phyloP scores from a whole-genome alignment of 768 basidiomycete species.

The Leccinellum rugosiceps region DNA sequence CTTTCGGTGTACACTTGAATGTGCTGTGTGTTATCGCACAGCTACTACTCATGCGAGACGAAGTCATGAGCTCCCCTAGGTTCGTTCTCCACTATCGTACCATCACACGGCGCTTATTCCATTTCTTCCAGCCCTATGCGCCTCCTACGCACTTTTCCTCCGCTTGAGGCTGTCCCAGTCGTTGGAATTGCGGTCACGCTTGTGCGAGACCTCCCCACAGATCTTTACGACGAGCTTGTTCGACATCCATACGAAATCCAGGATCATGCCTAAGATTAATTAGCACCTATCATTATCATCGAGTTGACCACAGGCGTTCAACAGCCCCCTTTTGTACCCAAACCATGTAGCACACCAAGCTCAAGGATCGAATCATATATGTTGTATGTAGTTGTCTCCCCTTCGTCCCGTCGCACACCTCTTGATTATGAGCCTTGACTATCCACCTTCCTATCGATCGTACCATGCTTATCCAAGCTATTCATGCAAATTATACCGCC shows the following conservation, averaged over 20 bases:
- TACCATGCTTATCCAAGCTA: background rate
- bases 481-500: background rate
- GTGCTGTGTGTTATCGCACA: slow-evolving; percentile 97
- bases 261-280: slow-evolving; percentile 11
- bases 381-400: slow-evolving; percentile 15
- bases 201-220: slow-evolving; percentile 84
- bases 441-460: background rate
- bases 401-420: background rate
- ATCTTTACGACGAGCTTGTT: slow-evolving; percentile 85
- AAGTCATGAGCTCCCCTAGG: slow-evolving; percentile 87
- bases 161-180: slow-evolving; percentile 80
- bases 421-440: background rate
- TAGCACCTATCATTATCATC: background rate
- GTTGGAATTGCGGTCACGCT: slow-evolving; percentile 93
- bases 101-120: background rate
- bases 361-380: background rate
- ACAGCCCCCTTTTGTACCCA: slow-evolving; percentile 8
- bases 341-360: slow-evolving; percentile 25
- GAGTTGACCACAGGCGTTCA: slow-evolving; percentile 13
- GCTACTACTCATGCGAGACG: slow-evolving; percentile 82
- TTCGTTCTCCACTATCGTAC: slow-evolving; percentile 33
- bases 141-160: slow-evolving; percentile 89
- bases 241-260: slow-evolving; percentile 74
- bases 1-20: slow-evolving; percentile 95
- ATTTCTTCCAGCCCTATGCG: slow-evolving; percentile 76